A percentile compares a stretch with the other conserved stretches of the same genome.
These are phyloP conservation scores for Penicillium lividum DNA, from an alignment of 495 filamentous ascomycete species.

Conservation along the genomic window DNA sequence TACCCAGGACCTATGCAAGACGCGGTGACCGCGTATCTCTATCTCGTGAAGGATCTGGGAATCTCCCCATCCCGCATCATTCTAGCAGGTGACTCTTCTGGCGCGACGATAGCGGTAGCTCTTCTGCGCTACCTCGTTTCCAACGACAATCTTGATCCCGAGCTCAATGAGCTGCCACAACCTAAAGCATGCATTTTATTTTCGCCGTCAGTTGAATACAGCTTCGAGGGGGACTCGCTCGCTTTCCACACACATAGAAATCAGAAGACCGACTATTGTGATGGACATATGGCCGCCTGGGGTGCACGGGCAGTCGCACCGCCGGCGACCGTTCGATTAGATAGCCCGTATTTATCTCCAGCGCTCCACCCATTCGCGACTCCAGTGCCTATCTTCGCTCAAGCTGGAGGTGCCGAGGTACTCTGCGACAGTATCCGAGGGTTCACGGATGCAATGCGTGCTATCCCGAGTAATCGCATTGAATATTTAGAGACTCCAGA, in stretches of 20 bases:
- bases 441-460: slow-evolving; percentile 30
- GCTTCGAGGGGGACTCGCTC: slow-evolving; percentile 10
- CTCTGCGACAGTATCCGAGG: slow-evolving; percentile 29
- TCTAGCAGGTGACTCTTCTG: slow-evolving; percentile 45
- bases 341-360: slow-evolving; percentile 31
- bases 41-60: slow-evolving; percentile 30
- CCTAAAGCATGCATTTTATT: slow-evolving; percentile 32
- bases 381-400: slow-evolving; percentile 32
- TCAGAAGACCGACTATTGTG: slow-evolving; percentile 31
- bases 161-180: slow-evolving; percentile 8
- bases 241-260: slow-evolving; percentile 24
- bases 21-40: slow-evolving; percentile 13
- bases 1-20: slow-evolving; percentile 17
- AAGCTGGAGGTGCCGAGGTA: slow-evolving; percentile 36
- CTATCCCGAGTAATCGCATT: slow-evolving; percentile 20
- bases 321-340: slow-evolving; percentile 13
- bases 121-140: slow-evolving; percentile 36
- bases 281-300: slow-evolving; percentile 29
- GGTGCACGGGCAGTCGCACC: slow-evolving; percentile 28
- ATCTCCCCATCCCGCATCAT: slow-evolving; percentile 35
- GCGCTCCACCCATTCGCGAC: slow-evolving; percentile 33
- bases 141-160: neutral
- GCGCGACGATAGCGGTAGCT: slow-evolving; percentile 38
- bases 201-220: slow-evolving; percentile 33
- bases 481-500: slow-evolving; percentile 25